A percentile compares a stretch with the other conserved stretches of the same genome.
phyloP scores from a whole-genome alignment of 1,284 basidiomycete genomes.

The Salmacisia buchloeana region DNA sequence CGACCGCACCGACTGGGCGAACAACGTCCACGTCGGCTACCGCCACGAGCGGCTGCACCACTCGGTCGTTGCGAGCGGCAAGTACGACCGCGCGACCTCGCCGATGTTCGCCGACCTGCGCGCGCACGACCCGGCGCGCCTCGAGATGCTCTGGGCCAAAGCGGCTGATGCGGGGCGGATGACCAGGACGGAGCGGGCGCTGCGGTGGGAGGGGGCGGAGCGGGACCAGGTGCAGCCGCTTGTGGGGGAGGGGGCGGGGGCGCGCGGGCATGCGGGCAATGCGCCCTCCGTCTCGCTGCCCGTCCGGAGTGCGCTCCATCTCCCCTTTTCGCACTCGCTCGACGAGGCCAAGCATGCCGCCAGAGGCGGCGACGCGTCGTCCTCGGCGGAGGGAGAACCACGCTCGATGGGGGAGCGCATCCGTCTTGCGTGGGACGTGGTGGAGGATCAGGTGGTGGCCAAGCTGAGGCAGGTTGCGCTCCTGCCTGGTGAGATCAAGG shows the following conservation, averaged over 20 bases:
- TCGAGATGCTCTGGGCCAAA: constrained; percentile 21
- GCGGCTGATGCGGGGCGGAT: constrained; percentile 18
- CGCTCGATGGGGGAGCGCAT: too few species aligned
- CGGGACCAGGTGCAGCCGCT: constrained; percentile 1
- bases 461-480: neutral
- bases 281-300: too few species aligned
- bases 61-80: constrained; percentile 22
- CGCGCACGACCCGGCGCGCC: neutral
- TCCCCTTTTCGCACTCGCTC: too few species aligned
- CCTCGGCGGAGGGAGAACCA: too few species aligned
- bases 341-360: too few species aligned
- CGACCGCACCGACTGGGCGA: constrained; percentile 17
- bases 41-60: constrained; percentile 29
- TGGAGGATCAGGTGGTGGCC: too few species aligned
- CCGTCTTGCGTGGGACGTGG: too few species aligned
- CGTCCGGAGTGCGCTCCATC: too few species aligned
- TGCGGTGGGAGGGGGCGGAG: constrained; percentile 1
- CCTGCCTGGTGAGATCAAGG: neutral
- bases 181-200: neutral
- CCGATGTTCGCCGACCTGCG: constrained; percentile 21
- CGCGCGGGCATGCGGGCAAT: neutral
- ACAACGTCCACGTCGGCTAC: constrained; percentile 14
- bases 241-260: neutral
- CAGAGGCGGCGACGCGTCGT: too few species aligned
- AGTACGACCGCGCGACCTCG: constrained; percentile 13